phyloP scores from a whole-genome alignment of 202 grass and related monocot genomes.

The Hordeum pubiflorum region DNA sequence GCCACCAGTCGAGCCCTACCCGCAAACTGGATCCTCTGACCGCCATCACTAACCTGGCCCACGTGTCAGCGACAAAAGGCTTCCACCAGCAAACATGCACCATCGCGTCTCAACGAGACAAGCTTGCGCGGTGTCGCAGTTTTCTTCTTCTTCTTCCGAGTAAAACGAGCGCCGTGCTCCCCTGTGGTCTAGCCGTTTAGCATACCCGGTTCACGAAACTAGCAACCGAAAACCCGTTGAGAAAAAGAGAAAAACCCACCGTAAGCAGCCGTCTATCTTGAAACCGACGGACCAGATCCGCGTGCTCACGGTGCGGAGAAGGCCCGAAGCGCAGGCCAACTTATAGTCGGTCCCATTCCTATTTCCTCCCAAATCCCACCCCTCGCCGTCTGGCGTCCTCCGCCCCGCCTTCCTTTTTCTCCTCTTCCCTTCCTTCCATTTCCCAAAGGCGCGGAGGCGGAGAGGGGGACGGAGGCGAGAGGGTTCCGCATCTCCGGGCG shows the following conservation, averaged over 20 bases:
- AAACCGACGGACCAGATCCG: not conserved
- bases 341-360: not conserved
- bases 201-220: not conserved
- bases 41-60: no score
- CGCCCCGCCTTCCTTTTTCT: not conserved
- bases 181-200: no score
- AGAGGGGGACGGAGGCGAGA: not conserved
- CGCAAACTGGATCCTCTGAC: not conserved
- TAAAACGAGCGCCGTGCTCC: no score
- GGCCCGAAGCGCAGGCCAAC: not conserved
- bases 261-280: not conserved
- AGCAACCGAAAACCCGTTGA: not conserved
- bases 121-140: no score
- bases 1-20: no score
- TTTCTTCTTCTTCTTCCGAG: no score
- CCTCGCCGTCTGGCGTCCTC: not conserved
- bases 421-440: not conserved
- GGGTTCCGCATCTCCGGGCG: not conserved
- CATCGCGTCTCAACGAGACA: not conserved
- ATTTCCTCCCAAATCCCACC: not conserved
- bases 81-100: not conserved
- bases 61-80: no score
- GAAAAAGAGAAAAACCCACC: not conserved
- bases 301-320: not conserved
- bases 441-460: not conserved